Evolutionary conservation across 2,329 filamentous ascomycete genomes (phyloP), one percentile per base, ranked within the genome.

Genomic region (Aspergillus floridensis): DNA sequence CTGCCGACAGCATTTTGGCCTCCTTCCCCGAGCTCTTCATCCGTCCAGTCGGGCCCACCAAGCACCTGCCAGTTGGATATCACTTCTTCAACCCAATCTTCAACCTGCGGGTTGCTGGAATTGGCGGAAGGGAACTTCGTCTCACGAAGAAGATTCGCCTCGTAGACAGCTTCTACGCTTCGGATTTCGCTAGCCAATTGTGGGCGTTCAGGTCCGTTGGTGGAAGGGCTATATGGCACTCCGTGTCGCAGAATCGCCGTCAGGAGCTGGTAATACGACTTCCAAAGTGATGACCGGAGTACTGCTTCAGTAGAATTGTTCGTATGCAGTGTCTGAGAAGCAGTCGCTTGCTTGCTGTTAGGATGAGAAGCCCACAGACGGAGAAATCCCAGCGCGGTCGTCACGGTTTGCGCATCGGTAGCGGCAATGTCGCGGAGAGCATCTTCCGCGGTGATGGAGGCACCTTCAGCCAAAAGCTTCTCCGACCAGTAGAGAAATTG

Each of bases 41-140:
- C 89, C 47, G 82, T 84, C 93, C 93, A 97, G 16, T 85, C 85
- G 29, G 88, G 84, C 7, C 93, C 91, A 66, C 90, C 92, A 7
- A 97, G 76, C 35, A 95, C 81, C 53, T 84, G 81, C 95, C 95
- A 99, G 72, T 98, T 98, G 64, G 81, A 82, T 70, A 96, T 88
- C 10, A 92, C 89, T 56, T 88, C 84, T 63, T 90, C 85, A 21
- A 92, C 87, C 82, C 95, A 98, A 8, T 81, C 79, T 72, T 98
- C 93, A 2, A 98, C 85, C 70, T 93, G 90, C 49, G 84, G 80
- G 59, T 93, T 92, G 54, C 86, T 82, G 68, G 95, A 87, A 47
- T 90, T 88, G 0, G 95, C 93, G 66, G 87, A 89, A 0, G 95
- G 95, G 67, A 99, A 99, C 29, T 84, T 82, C 0, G 90, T 90